A percentile compares a stretch with the other conserved stretches of the same genome.
Evolutionary conservation across 371 early-diverging fungal species (phyloP).

Genomic region (Lichtheimia corymbifera): DNA sequence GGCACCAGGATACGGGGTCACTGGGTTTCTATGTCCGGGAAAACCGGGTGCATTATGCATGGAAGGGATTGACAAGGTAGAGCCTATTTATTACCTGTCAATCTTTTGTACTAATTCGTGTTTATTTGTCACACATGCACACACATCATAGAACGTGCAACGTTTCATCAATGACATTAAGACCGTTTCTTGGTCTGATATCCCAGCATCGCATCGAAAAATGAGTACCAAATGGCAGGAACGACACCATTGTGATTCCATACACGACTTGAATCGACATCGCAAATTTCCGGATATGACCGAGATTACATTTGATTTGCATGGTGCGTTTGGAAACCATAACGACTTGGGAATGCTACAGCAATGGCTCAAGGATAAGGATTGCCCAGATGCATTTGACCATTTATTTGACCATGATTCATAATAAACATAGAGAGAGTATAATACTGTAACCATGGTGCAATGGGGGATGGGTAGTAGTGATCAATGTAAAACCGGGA

Average conservation of each 20-base stretch:
- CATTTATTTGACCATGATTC: conserved; percentile 36
- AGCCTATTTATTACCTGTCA: neutral
- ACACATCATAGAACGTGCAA: conserved; percentile 20
- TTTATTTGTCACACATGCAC: too few relatives aligned
- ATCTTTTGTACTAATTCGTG: too few relatives aligned
- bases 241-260: conserved; percentile 13
- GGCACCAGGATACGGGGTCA: conserved; percentile 43
- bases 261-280: conserved; percentile 13
- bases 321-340: conserved; percentile 39
- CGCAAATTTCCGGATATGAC: conserved; percentile 35
- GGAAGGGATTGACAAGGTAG: conserved; percentile 38
- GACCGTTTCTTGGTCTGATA: conserved; percentile 42
- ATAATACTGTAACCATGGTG: too few relatives aligned
- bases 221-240: conserved; percentile 45
- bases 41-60: conserved; percentile 44
- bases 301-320: conserved; percentile 42
- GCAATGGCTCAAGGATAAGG: conserved; percentile 37
- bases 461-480: too few relatives aligned
- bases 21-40: conserved; percentile 45
- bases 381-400: conserved; percentile 38
- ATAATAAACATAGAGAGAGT: neutral
- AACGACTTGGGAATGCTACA: conserved; percentile 35
- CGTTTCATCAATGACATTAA: conserved; percentile 46
- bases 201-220: conserved; percentile 40
- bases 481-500: too few relatives aligned